phyloP scores from a whole-genome alignment of 805 yeast genomes.

The Metschnikowia reukaufii region DNA sequence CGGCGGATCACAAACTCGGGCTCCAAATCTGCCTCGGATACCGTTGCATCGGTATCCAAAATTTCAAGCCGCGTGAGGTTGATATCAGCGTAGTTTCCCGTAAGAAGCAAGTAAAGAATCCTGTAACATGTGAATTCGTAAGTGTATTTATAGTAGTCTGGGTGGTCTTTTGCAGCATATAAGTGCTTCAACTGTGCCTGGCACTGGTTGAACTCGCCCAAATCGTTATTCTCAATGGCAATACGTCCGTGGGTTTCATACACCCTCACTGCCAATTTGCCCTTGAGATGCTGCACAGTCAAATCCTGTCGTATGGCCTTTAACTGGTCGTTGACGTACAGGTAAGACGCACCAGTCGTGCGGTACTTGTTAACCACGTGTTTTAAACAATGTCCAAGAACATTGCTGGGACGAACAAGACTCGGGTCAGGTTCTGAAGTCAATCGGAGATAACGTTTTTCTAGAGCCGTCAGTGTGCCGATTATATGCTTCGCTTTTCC shows the following conservation, averaged over 20 bases:
- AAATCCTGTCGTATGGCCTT: slow-evolving; percentile 92
- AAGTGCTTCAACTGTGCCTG: slow-evolving; percentile 73
- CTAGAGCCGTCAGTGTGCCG: slow-evolving; percentile 67
- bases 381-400: slow-evolving; percentile 58
- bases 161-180: slow-evolving; percentile 45
- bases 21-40: not conserved
- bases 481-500: slow-evolving; percentile 34
- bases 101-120: slow-evolving; percentile 70
- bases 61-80: slow-evolving; percentile 35
- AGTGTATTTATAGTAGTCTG: slow-evolving; percentile 9
- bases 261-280: slow-evolving; percentile 71
- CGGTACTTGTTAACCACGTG: slow-evolving; percentile 53
- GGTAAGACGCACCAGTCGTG: slow-evolving; percentile 52
- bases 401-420: slow-evolving; percentile 68
- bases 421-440: slow-evolving; percentile 92
- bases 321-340: slow-evolving; percentile 83
- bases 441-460: slow-evolving; percentile 76
- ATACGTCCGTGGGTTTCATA: slow-evolving; percentile 85
- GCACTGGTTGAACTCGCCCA: slow-evolving; percentile 96
- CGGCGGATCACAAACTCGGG: slow-evolving; percentile 3
- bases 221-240: slow-evolving; percentile 79
- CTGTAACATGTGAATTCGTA: slow-evolving; percentile 72
- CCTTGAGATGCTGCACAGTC: slow-evolving; percentile 84
- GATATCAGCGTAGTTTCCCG: slow-evolving; percentile 61
- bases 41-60: slow-evolving; percentile 6